A percentile compares a stretch with the other conserved stretches of the same genome.
phyloP scores from a whole-genome alignment of 768 basidiomycete genomes.

The Hypsizygus marmoreus region DNA sequence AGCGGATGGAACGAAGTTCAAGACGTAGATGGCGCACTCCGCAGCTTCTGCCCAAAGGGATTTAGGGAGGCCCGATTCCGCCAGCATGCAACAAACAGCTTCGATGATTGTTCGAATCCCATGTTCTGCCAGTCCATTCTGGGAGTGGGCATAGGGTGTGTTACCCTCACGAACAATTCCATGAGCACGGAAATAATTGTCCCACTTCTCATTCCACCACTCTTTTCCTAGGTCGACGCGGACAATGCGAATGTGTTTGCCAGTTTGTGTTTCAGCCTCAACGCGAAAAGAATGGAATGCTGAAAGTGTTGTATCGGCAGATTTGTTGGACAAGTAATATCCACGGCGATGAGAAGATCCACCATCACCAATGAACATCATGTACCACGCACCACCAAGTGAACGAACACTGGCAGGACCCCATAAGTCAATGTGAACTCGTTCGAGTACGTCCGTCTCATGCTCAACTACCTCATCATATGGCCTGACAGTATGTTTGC shows the following conservation, averaged over 20 bases:
- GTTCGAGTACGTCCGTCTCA: constrained; percentile 13
- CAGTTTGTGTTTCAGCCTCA: constrained; percentile 15
- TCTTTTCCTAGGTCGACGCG: constrained; percentile 27
- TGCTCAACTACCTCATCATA: constrained; percentile 20
- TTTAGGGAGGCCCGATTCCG: constrained; percentile 18
- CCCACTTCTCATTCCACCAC: constrained; percentile 23
- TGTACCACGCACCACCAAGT: constrained; percentile 18
- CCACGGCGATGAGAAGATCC: constrained; percentile 12
- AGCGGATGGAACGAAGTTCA: constrained; percentile 23
- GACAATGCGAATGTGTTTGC: constrained; percentile 13
- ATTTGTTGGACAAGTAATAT: constrained; percentile 24
- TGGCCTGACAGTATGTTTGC: constrained; percentile 20
- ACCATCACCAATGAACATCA: constrained; percentile 25
- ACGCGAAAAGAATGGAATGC: constrained; percentile 15
- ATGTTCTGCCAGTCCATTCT: constrained; percentile 29
- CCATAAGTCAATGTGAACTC: constrained; percentile 21
- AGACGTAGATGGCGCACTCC: constrained; percentile 19
- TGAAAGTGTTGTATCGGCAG: constrained; percentile 12
- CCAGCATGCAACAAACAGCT: constrained; percentile 18
- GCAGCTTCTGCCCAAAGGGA: constrained; percentile 21
- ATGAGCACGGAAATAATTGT: constrained; percentile 11
- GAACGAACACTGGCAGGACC: constrained; percentile 20
- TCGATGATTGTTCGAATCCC: constrained; percentile 23
- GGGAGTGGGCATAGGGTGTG: constrained; percentile 24
- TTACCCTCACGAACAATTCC: constrained; percentile 25